Conservation (phyloP, 768 basidiomycete genomes). For the Boletus vermiculosoides region DNA sequence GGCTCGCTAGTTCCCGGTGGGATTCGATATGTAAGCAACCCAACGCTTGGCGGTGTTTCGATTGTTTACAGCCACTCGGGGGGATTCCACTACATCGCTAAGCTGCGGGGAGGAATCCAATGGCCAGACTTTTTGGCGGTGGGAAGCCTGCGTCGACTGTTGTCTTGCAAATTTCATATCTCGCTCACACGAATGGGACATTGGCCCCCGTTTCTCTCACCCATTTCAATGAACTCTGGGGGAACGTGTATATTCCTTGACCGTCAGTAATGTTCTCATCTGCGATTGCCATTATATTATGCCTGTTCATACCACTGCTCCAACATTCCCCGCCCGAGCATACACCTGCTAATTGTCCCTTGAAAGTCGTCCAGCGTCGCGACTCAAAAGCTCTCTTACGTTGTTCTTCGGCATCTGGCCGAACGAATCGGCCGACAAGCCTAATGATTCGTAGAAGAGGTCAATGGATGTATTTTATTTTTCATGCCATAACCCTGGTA, state of each 20-base stretch:
- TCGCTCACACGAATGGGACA: background rate
- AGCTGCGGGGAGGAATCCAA: too few relatives aligned
- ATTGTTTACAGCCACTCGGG: too few relatives aligned
- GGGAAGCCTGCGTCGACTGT: too few relatives aligned
- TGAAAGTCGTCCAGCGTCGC: background rate
- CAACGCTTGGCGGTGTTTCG: too few relatives aligned
- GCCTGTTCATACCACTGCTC: background rate
- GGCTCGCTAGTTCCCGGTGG: too few relatives aligned
- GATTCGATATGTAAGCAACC: too few relatives aligned
- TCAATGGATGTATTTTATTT: background rate
- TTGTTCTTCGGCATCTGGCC: too few relatives aligned
- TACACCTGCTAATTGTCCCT: background rate
- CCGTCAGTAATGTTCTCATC: background rate
- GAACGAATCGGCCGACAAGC: background rate
- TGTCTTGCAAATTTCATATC: too few relatives aligned
- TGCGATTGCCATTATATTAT: background rate
- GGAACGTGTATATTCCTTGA: background rate
- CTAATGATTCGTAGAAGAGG: background rate
- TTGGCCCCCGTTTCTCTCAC: background rate
- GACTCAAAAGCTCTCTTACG: too few relatives aligned
- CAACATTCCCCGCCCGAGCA: background rate
- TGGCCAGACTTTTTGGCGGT: too few relatives aligned
- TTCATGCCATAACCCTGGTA: background rate
- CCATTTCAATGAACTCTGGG: background rate
- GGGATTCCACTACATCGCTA: too few relatives aligned